Percentiles rank a stretch among this genome's conserved stretches.
These are phyloP conservation scores for Scheffersomyces segobiensis DNA, from an alignment of 1,139 yeast genomes.

Conservation along the genomic window DNA sequence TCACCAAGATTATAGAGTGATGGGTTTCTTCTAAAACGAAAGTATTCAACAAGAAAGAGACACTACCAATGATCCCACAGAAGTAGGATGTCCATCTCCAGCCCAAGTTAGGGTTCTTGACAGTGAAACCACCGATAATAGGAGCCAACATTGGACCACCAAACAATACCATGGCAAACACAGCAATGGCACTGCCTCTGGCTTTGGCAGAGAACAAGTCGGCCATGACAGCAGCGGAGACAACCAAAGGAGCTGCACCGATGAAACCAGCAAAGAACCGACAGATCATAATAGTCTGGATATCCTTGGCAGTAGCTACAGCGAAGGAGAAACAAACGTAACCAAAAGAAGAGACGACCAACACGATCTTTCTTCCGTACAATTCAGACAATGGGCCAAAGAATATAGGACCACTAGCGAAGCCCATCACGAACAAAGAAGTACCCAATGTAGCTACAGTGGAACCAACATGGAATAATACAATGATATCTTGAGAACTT, in stretches of 20 bases:
- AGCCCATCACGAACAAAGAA: conserved; percentile 74
- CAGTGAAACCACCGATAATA: conserved; percentile 37
- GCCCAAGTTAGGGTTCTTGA: conserved; percentile 30
- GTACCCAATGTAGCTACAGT: conserved; percentile 65
- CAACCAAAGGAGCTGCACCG: conserved; percentile 81
- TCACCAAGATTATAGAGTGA: conserved; percentile 50
- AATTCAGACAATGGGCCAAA: conserved; percentile 83
- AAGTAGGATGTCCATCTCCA: conserved; percentile 65
- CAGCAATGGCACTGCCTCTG: conserved; percentile 71
- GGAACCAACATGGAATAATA: conserved; percentile 48
- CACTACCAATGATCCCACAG: conserved; percentile 49
- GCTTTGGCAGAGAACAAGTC: conserved; percentile 62
- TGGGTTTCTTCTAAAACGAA: conserved; percentile 51
- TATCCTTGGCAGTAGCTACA: conserved; percentile 68
- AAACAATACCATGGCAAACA: conserved; percentile 67
- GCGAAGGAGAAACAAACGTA: conserved; percentile 66
- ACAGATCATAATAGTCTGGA: conserved; percentile 71
- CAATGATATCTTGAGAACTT: conserved; percentile 43
- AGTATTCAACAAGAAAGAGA: conserved; percentile 28
- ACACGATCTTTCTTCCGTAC: conserved; percentile 65
- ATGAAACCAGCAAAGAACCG: conserved; percentile 75
- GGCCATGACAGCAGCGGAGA: conserved; percentile 81
- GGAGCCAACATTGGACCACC: conserved; percentile 80
- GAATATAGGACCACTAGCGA: conserved; percentile 77
- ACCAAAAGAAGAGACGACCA: conserved; percentile 55